phyloP scores from a whole-genome alignment of 257 asterid genomes.

The Coffea canephora region DNA sequence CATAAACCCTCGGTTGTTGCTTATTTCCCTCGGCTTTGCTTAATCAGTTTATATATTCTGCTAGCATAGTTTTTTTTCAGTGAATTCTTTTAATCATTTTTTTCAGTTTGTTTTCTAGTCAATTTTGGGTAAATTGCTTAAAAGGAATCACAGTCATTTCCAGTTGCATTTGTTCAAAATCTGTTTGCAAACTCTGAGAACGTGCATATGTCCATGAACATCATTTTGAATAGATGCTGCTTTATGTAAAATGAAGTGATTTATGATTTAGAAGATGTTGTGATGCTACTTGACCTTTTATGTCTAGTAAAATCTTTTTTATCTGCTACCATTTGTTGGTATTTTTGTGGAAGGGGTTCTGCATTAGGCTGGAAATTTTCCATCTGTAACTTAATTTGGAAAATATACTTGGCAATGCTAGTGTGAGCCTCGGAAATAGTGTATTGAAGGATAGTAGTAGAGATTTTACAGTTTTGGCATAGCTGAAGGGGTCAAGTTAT shows the following conservation, averaged over 20 bases:
- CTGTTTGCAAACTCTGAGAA: neutral
- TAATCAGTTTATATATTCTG: neutral
- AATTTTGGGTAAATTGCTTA: neutral
- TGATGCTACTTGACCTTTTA: neutral
- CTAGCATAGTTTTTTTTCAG: neutral
- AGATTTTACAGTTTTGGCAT: too few relatives aligned
- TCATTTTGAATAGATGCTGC: neutral
- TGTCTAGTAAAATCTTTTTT: neutral
- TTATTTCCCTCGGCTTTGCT: too few relatives aligned
- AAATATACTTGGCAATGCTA: too few relatives aligned
- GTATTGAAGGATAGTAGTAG: too few relatives aligned
- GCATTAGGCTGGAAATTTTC: too few relatives aligned
- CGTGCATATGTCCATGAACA: neutral
- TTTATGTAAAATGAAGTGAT: too few relatives aligned
- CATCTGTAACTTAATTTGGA: too few relatives aligned
- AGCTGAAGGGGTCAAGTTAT: too few relatives aligned
- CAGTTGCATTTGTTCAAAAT: neutral
- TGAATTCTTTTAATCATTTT: neutral
- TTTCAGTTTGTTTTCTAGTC: too few relatives aligned
- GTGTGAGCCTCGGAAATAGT: too few relatives aligned
- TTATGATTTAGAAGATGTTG: neutral
- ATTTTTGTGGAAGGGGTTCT: too few relatives aligned
- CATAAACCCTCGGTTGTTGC: too few relatives aligned
- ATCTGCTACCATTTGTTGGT: neutral
- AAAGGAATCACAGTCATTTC: neutral